Base-by-base conservation (phyloP, 2,329 filamentous ascomycete species). In the Cytospora chrysosperma region DNA sequence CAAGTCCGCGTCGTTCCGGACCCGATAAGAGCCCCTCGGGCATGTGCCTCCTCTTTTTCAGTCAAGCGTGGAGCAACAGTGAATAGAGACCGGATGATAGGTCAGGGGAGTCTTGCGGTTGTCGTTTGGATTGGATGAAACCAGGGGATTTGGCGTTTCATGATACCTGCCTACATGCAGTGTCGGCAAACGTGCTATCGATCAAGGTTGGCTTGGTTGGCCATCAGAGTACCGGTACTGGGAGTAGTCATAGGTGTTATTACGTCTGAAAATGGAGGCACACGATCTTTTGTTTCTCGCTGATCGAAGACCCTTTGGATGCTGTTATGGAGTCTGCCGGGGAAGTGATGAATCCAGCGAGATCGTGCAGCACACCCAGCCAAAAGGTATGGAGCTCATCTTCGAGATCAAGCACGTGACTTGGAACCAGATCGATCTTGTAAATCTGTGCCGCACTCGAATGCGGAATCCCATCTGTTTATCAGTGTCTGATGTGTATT, bases 101-200 rank as follows among this genome's bases (percentile, higher is more conserved):
- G 59, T 30, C 58, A 47, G 28, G 53, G 59, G 55, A 52, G 51
- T 61, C 52, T 62, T 61, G 43, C 59, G 54, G 60, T 37, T 62
- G 19, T 30, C 61, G 59, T 57, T 54, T 53, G 47, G 54, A 59
- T 54, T 49, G 59, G 51, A 50, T 53, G 37, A 55, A 59, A 53
- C 55, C 59, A 62, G 55, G 59, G 59, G 32, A 53, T 58, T 56
- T 37, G 63, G 63, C 63, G 59, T 65, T 62, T 65, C 63, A 65
- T 40, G 55, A 62, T 65, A 62, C 40, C 59, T 27, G 55, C 50
- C 51, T 26, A 47, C 13, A 50, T 55, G 59, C 51, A n/a, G 59
- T 61, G 37, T 61, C 53, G 59, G 37, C 59, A 61, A 51, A 61
- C 52, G 43, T 49, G 51, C 37, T 57, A 47, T 52, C 21, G 37